Evolutionary conservation across 2,329 filamentous ascomycete species (phyloP).

Genomic region (Phialocephala subalpina): DNA sequence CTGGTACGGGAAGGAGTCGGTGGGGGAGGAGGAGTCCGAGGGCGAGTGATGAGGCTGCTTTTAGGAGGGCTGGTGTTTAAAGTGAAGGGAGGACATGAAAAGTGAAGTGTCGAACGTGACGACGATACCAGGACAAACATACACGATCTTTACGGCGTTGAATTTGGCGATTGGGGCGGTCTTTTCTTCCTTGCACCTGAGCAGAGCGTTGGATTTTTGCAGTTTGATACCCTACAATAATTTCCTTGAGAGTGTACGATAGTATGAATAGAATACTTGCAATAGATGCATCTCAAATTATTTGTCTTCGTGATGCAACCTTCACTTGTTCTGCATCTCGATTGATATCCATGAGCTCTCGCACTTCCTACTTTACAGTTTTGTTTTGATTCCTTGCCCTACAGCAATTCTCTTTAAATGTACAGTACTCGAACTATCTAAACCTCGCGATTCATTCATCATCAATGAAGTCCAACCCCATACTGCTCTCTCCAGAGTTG

Average conservation of each 20-base stretch:
- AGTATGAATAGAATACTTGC: too few relatives aligned
- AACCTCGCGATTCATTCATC: too few relatives aligned
- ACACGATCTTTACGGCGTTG: conserved; percentile 3
- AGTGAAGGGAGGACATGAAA: not conserved
- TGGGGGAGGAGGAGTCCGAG: conserved; percentile 18
- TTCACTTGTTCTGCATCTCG: too few relatives aligned
- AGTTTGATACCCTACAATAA: conserved; percentile 16
- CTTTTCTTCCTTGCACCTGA: conserved; percentile 3
- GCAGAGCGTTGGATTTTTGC: conserved; percentile 4
- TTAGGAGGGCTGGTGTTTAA: conserved; percentile 36
- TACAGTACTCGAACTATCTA: too few relatives aligned
- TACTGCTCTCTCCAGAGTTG: too few relatives aligned
- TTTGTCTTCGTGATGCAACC: too few relatives aligned
- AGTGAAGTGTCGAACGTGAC: not conserved
- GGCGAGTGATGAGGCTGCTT: conserved; percentile 34
- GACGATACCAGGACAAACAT: not conserved
- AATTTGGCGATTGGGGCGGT: not conserved
- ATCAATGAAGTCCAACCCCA: too few relatives aligned
- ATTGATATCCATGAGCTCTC: too few relatives aligned
- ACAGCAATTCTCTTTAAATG: too few relatives aligned
- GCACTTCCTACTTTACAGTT: too few relatives aligned
- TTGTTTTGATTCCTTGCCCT: too few relatives aligned
- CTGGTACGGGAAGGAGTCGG: conserved; percentile 1
- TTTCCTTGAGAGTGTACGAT: not conserved
- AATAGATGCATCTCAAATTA: too few relatives aligned